phyloP scores from a whole-genome alignment of 345 rosid species.

The Capsella bursapastoris region DNA sequence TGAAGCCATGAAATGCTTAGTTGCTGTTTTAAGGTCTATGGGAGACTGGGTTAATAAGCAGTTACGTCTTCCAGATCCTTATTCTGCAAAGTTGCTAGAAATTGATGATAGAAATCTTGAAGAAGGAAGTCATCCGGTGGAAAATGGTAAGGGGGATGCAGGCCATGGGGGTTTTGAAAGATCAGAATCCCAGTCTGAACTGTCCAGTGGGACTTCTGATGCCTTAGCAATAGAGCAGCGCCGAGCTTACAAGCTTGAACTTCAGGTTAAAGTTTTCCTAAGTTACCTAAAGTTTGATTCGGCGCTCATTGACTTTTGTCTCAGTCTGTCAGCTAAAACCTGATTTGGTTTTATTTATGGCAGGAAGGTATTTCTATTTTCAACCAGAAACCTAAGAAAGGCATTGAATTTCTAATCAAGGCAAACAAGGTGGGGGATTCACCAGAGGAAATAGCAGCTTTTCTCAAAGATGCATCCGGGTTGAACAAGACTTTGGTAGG shows the following conservation, averaged over 20 bases:
- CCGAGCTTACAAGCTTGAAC: conserved; percentile 99
- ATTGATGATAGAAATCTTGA: conserved; percentile 68
- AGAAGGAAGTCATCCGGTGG: conserved; percentile 60
- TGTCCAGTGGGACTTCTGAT: conserved; percentile 82
- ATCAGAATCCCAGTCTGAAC: conserved; percentile 91
- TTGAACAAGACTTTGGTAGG: conserved; percentile 89
- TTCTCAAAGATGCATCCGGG: conserved; percentile 88
- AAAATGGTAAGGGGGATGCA: conserved; percentile 88
- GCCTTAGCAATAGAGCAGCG: conserved; percentile 93
- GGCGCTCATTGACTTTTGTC: not conserved
- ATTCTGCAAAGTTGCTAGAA: conserved; percentile 67
- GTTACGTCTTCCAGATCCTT: conserved; percentile 87
- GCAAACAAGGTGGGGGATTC: conserved; percentile 93
- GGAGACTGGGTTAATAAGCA: conserved; percentile 99
- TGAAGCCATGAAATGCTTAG: conserved; percentile 98
- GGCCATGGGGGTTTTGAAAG: conserved; percentile 69
- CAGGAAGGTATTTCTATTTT: conserved; percentile 99
- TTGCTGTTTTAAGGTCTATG: conserved; percentile 91
- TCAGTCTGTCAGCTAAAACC: conserved; percentile 40
- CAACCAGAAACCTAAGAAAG: conserved; percentile 95
- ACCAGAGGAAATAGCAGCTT: conserved; percentile 94
- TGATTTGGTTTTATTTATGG: conserved; percentile 58
- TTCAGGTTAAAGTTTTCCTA: conserved; percentile 64
- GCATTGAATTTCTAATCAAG: conserved; percentile 92
- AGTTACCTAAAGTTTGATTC: conserved; percentile 19